Conservation (phyloP, 73 alveolate species). For the Tetrahymena malaccensis region DNA sequence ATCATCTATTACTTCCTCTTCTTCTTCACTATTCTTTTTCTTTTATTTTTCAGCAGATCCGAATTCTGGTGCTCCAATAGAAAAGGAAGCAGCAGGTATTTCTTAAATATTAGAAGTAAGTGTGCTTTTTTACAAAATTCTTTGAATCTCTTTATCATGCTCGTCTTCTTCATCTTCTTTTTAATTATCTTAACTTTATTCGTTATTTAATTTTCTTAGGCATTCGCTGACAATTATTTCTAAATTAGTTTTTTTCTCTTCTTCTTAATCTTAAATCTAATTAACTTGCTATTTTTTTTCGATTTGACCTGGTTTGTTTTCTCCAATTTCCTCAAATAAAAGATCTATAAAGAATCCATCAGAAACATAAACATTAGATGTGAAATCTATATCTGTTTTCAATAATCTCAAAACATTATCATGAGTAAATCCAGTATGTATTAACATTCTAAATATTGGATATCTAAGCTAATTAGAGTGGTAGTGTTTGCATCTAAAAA, state of each 20-base stretch:
- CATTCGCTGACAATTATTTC: neutral
- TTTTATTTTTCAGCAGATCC: neutral
- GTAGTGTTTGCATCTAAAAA: neutral
- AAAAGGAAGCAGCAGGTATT: neutral
- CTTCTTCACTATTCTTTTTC: neutral
- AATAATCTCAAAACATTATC: neutral
- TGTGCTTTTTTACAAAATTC: neutral
- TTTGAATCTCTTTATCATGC: neutral
- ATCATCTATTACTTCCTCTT: neutral
- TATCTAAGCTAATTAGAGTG: neutral
- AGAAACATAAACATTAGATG: neutral
- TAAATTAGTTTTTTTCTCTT: neutral
- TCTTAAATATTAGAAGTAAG: neutral
- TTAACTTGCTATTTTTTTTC: neutral
- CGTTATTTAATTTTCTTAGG: neutral
- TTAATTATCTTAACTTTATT: neutral
- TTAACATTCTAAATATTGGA: neutral
- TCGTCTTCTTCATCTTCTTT: neutral
- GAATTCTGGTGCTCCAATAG: neutral
- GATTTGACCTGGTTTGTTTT: neutral
- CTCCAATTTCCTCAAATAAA: neutral
- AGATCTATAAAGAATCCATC: neutral
- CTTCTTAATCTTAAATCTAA: neutral
- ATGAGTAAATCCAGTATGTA: neutral
- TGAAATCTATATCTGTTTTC: neutral